phyloP scores from a whole-genome alignment of 257 asterid species.

The Handroanthus guayacan region DNA sequence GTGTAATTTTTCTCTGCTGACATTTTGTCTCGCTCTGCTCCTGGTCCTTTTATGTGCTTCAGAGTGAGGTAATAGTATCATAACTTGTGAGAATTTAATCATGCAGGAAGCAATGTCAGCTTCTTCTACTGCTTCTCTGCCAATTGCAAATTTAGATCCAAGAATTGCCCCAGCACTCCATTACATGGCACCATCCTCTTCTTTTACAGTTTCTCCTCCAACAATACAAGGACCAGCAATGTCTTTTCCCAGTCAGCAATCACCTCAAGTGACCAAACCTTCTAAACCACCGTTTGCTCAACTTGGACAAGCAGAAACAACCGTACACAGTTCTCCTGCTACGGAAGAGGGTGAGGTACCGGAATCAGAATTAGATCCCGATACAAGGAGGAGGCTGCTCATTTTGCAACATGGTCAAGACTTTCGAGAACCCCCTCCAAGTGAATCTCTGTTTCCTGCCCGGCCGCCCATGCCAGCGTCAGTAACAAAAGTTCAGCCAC shows the following conservation, averaged over 20 bases:
- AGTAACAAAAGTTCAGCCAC: conserved; percentile 71
- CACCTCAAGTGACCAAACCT: conserved; percentile 63
- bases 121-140: conserved; percentile 64
- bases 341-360: conserved; percentile 99
- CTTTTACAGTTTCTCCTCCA: conserved; percentile 61
- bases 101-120: conserved; percentile 80
- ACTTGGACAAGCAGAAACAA: conserved; percentile 62
- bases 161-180: conserved; percentile 64
- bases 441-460: conserved; percentile 75
- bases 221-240: conserved; percentile 58
- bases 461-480: conserved; percentile 69
- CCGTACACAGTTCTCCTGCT: conserved; percentile 81
- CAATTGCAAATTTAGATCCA: conserved; percentile 60
- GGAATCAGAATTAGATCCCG: conserved; percentile 98
- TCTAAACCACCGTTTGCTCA: conserved; percentile 63
- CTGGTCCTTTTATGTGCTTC: conserved; percentile 26
- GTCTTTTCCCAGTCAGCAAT: conserved; percentile 67
- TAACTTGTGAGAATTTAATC: conserved; percentile 21
- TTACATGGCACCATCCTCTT: conserved; percentile 54
- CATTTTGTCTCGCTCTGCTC: conserved; percentile 20
- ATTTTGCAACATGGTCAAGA: conserved; percentile 98
- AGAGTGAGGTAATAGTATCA: conserved; percentile 11
- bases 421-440: conserved; percentile 74
- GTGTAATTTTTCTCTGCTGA: conserved; percentile 13
- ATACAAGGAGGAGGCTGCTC: conserved; percentile 94